phyloP scores from a whole-genome alignment of 2,329 filamentous ascomycete genomes.

The Hypoxylon sp. region DNA sequence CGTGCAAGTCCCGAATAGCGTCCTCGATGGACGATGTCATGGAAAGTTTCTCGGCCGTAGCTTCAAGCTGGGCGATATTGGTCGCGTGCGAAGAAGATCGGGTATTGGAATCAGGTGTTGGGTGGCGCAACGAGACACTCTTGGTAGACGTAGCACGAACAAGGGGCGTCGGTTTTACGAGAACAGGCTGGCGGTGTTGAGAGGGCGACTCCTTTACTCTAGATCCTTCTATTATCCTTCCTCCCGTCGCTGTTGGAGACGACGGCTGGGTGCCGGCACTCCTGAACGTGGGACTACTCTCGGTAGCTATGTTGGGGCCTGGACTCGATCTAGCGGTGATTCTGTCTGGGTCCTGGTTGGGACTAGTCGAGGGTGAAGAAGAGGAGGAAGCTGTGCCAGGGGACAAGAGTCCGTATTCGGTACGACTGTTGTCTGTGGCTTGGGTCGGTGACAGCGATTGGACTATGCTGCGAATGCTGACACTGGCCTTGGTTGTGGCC shows the following conservation, averaged over 20 bases:
- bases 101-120: conserved; percentile 67
- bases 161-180: conserved; percentile 52
- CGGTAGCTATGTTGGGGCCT: conserved; percentile 13
- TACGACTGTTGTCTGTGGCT: conserved; percentile 37
- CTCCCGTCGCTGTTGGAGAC: conserved; percentile 24
- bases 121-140: conserved; percentile 60
- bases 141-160: conserved; percentile 57
- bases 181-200: conserved; percentile 28
- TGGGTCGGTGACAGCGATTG: conserved; percentile 47
- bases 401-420: conserved; percentile 45
- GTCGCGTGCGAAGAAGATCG: conserved; percentile 68
- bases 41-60: conserved; percentile 76
- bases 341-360: conserved; percentile 25
- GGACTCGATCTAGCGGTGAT: conserved; percentile 21
- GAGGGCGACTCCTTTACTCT: conserved; percentile 21
- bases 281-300: conserved; percentile 29
- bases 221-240: conserved; percentile 10
- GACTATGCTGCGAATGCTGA: conserved; percentile 42
- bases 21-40: conserved; percentile 78
- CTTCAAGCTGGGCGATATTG: conserved; percentile 78
- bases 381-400: conserved; percentile 38
- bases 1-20: conserved; percentile 76
- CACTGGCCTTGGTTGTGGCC: conserved; percentile 31
- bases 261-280: conserved; percentile 5
- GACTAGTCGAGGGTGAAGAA: conserved; percentile 33